A percentile compares a stretch with the other conserved stretches of the same genome.
These are phyloP conservation scores for Melaleuca alternifolia DNA, from an alignment of 345 rosid genomes.

Conservation along the genomic window DNA sequence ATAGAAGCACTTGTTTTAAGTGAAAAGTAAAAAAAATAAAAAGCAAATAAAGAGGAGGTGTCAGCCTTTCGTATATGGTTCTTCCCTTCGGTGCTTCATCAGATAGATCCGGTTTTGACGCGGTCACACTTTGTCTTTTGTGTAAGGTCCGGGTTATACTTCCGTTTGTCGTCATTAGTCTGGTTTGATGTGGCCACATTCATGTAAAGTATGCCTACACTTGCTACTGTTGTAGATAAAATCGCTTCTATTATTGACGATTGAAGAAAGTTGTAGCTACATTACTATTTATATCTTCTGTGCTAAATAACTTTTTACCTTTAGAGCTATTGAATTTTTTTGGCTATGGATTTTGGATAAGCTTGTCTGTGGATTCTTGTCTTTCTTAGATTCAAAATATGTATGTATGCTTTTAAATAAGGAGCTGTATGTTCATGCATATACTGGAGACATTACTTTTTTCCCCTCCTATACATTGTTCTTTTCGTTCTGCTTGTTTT, in stretches of 20 bases:
- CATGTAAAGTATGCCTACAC: neutral
- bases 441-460: neutral
- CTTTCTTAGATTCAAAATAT: neutral
- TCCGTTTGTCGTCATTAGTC: neutral
- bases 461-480: neutral
- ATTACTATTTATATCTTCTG: neutral
- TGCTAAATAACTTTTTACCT: neutral
- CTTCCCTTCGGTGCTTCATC: neutral
- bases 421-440: neutral
- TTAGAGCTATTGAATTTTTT: neutral
- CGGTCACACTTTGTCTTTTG: neutral
- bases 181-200: neutral
- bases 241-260: neutral
- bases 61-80: neutral
- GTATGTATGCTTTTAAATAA: neutral
- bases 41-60: neutral
- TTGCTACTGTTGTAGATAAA: neutral
- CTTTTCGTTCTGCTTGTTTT: neutral
- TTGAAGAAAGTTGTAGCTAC: neutral
- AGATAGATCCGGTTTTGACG: neutral
- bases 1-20: neutral
- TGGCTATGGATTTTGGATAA: neutral
- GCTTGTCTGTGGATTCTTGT: neutral
- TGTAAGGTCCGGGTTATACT: neutral
- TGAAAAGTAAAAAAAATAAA: neutral